Percentiles rank a stretch among this genome's conserved stretches.
Evolutionary conservation across 331 rosid species (phyloP).

Genomic region (Telfairia occidentalis): DNA sequence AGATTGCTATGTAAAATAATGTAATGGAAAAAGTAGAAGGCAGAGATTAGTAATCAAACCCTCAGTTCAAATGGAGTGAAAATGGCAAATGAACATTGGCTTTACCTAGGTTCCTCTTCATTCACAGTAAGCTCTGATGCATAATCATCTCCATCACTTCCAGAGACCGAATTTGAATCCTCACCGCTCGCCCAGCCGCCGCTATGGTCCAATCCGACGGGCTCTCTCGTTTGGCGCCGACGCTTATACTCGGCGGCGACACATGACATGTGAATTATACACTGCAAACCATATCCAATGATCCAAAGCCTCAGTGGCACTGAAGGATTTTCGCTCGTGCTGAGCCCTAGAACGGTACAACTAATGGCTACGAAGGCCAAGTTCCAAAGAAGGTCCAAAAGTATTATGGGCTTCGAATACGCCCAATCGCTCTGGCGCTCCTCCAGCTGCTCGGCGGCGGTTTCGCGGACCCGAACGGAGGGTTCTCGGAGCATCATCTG

Average conservation of each 20-base stretch:
- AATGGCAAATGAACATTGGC: not conserved
- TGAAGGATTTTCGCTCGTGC: conserved; percentile 44
- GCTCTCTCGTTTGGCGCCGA: conserved; percentile 13
- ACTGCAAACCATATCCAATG: conserved; percentile 45
- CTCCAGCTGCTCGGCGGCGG: conserved; percentile 78
- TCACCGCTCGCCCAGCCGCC: conserved; percentile 28
- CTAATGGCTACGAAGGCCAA: conserved; percentile 42
- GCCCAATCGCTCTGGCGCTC: conserved; percentile 75
- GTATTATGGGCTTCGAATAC: conserved; percentile 49
- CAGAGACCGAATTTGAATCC: conserved; percentile 41
- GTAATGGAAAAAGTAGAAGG: not conserved
- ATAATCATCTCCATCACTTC: conserved; percentile 38
- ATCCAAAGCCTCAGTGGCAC: conserved; percentile 82
- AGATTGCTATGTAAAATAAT: conserved; percentile 28
- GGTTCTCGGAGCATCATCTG: conserved; percentile 71
- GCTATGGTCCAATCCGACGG: conserved; percentile 2
- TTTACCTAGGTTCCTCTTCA: conserved; percentile 41
- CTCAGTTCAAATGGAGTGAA: not conserved
- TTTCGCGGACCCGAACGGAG: conserved; percentile 64
- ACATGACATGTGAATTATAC: conserved; percentile 43
- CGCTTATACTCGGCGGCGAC: conserved; percentile 41
- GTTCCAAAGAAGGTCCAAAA: conserved; percentile 61
- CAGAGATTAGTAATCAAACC: not conserved
- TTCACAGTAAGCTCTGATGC: conserved; percentile 15
- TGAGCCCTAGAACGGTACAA: conserved; percentile 29